Evolutionary conservation across 441 rosid species (phyloP).

Genomic region (Gossypium davidsonii): DNA sequence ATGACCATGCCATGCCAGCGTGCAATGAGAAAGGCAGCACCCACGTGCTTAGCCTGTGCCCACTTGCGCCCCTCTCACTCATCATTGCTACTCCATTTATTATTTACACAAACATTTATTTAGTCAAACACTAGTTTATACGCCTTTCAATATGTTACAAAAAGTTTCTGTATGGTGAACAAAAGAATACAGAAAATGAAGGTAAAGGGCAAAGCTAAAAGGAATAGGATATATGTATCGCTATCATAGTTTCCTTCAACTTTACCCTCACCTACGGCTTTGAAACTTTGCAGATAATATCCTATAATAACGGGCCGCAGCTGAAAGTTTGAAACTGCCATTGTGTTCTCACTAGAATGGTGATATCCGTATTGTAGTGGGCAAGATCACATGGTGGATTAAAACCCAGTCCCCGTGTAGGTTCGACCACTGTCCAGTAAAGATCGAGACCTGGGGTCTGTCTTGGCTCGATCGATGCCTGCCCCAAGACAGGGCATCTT

Average conservation of each 20-base stretch:
- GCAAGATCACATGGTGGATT: too few species aligned
- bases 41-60: slow-evolving; percentile 74
- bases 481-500: not conserved
- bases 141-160: slow-evolving; percentile 17
- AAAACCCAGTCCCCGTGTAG: slow-evolving; percentile 18
- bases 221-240: slow-evolving; percentile 20
- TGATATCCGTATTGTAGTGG: too few species aligned
- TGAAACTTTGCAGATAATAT: slow-evolving; percentile 2
- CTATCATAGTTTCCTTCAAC: slow-evolving; percentile 20
- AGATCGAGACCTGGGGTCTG: slow-evolving; percentile 21
- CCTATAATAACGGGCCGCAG: not conserved
- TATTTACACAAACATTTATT: slow-evolving; percentile 25
- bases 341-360: slow-evolving; percentile 15
- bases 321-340: slow-evolving; percentile 15
- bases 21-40: slow-evolving; percentile 53
- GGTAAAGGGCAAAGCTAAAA: slow-evolving; percentile 2
- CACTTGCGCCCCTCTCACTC: slow-evolving; percentile 46
- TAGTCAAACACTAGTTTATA: slow-evolving; percentile 41
- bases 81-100: slow-evolving; percentile 23
- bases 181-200: not conserved
- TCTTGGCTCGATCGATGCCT: slow-evolving; percentile 23
- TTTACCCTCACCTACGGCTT: slow-evolving; percentile 13
- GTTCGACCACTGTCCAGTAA: slow-evolving; percentile 27
- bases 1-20: slow-evolving; percentile 38
- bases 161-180: not conserved